Evolutionary conservation across 1,139 yeast genomes (phyloP).

Genomic region (Magnusiomyces ingens): DNA sequence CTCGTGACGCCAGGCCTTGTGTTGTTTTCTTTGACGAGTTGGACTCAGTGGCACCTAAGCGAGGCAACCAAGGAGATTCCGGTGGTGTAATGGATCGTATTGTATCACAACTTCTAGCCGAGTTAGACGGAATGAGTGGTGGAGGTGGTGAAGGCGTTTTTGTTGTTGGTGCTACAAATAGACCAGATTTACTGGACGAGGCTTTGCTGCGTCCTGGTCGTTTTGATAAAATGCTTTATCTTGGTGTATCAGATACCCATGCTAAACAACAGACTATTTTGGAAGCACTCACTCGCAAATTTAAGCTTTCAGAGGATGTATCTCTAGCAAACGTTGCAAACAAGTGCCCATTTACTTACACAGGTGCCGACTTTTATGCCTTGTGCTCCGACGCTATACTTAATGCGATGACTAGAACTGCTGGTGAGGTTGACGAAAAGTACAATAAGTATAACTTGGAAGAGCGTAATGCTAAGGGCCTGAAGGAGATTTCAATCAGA

Average conservation of each 20-base stretch:
- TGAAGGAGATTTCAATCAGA: constrained; percentile 47
- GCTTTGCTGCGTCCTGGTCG: constrained; percentile 93
- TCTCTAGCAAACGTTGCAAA: constrained; percentile 56
- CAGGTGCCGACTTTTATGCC: constrained; percentile 98
- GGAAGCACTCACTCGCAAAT: constrained; percentile 80
- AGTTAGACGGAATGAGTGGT: constrained; percentile 91
- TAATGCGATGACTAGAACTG: constrained; percentile 89
- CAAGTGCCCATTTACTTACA: constrained; percentile 76
- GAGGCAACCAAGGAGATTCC: constrained; percentile 97
- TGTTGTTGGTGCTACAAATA: constrained; percentile 94
- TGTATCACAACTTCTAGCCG: constrained; percentile 90
- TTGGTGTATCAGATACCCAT: constrained; percentile 88
- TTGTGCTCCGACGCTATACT: constrained; percentile 90
- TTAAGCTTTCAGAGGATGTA: constrained; percentile 55
- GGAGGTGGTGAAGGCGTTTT: constrained; percentile 87
- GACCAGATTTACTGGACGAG: constrained; percentile 92
- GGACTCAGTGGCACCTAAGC: constrained; percentile 95
- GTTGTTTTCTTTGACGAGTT: constrained; percentile 94
- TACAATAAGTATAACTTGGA: constrained; percentile 46
- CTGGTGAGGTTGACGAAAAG: constrained; percentile 65
- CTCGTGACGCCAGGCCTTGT: constrained; percentile 95
- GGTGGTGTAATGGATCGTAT: constrained; percentile 99
- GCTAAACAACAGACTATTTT: constrained; percentile 82
- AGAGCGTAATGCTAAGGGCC: constrained; percentile 23
- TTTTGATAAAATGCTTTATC: constrained; percentile 87